Percentiles rank a stretch among this genome's conserved stretches.
Evolutionary conservation across 768 basidiomycete genomes (phyloP).

Genomic region (Lyophyllum shimeji): DNA sequence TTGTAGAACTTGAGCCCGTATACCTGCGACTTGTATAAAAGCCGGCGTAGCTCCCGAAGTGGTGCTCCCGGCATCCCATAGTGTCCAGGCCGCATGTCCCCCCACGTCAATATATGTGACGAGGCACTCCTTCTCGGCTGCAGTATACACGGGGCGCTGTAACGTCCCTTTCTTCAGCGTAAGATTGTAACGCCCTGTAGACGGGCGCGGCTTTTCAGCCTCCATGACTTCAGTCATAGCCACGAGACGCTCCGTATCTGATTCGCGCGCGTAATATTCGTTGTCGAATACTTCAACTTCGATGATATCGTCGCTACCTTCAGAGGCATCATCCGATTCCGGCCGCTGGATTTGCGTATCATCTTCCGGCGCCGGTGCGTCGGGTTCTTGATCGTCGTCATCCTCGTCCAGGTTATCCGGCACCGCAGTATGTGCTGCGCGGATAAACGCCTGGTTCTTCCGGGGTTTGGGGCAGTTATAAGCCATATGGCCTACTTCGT

Average conservation of each 20-base stretch:
- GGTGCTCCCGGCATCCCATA: conserved; percentile 24
- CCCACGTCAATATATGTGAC: not conserved
- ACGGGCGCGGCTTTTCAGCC: not conserved
- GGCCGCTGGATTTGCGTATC: not conserved
- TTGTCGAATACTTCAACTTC: not conserved
- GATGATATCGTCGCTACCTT: not conserved
- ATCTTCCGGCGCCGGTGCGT: not conserved
- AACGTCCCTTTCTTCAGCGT: not conserved
- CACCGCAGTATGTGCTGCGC: not conserved
- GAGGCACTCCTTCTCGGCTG: not conserved
- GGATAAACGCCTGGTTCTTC: not conserved
- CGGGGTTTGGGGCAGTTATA: not conserved
- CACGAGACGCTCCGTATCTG: not conserved
- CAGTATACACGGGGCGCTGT: not conserved
- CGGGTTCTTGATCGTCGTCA: not conserved
- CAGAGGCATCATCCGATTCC: not conserved
- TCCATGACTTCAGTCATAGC: not conserved
- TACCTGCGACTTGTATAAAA: conserved; percentile 15
- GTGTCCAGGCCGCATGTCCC: not conserved
- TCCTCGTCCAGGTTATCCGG: not conserved
- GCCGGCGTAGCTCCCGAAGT: conserved; percentile 17
- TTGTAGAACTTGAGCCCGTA: conserved; percentile 2
- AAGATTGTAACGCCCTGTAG: not conserved
- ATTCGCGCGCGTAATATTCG: not conserved
- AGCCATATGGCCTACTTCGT: not conserved